Conservation (phyloP, 305 asterid genomes). For the Rubia balearica region DNA sequence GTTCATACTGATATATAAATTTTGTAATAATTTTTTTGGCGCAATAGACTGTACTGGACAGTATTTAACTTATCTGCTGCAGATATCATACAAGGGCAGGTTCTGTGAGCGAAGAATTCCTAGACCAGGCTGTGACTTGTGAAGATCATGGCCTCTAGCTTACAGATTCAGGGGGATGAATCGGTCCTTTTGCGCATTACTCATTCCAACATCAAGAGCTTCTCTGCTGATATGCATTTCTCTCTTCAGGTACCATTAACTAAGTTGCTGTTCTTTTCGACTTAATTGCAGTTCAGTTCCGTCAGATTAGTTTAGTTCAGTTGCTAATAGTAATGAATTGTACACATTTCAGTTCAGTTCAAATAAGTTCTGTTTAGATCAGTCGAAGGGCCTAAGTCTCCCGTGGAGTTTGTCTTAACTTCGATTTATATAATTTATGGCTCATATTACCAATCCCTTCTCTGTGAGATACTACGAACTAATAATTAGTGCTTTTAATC, state of each 20-base stretch:
- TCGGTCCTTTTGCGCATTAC: conserved; percentile 60
- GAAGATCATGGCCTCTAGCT: conserved; percentile 41
- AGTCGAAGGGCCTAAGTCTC: not conserved
- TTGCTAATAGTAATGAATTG: not conserved
- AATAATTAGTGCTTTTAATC: not conserved
- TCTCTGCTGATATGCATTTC: conserved; percentile 61
- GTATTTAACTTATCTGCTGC: not conserved
- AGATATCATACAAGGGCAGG: not conserved
- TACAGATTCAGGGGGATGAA: conserved; percentile 69
- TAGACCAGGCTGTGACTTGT: not conserved
- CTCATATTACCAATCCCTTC: not conserved
- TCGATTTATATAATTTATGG: not conserved
- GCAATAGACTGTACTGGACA: not conserved
- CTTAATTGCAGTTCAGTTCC: not conserved
- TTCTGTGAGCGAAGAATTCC: not conserved
- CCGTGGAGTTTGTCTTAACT: not conserved
- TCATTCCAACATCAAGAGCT: conserved; percentile 83
- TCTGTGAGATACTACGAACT: not conserved
- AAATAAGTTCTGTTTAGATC: not conserved
- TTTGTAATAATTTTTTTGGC: too few species aligned
- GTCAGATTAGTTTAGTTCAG: not conserved
- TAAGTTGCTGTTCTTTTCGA: not conserved
- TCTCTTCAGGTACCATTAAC: conserved; percentile 47
- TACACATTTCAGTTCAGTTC: not conserved
- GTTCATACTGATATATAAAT: not conserved